These are phyloP conservation scores for Canavalia gladiata DNA, from an alignment of 306 rosid genomes.

Conservation along the genomic window DNA sequence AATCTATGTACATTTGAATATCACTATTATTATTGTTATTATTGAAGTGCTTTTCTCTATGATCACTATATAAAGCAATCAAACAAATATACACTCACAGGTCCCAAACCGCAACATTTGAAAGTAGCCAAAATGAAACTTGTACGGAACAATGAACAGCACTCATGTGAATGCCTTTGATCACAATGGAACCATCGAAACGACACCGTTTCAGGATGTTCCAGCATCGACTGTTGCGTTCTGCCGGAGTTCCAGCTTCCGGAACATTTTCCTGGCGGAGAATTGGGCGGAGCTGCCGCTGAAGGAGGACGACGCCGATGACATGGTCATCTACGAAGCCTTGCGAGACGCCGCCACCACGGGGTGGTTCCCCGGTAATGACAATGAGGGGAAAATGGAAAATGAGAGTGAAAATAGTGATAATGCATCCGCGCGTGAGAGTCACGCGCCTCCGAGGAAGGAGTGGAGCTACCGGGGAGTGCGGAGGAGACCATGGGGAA, in stretches of 20 bases:
- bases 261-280: constrained; percentile 44
- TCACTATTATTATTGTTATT: too few species aligned
- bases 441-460: background rate
- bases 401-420: background rate
- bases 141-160: constrained; percentile 30
- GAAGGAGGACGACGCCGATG: constrained; percentile 52
- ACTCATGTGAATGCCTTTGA: constrained; percentile 1
- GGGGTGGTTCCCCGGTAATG: constrained; percentile 39
- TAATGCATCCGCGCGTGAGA: background rate
- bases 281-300: constrained; percentile 50
- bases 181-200: background rate
- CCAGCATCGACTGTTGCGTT: background rate
- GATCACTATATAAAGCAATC: constrained; percentile 14
- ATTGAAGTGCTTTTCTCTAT: background rate
- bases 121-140: background rate
- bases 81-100: background rate
- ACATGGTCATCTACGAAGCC: constrained; percentile 49
- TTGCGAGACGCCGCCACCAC: constrained; percentile 48
- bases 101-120: background rate
- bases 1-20: constrained; percentile 30
- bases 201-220: background rate
- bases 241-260: constrained; percentile 14
- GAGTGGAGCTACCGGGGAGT: constrained; percentile 57
- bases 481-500: constrained; percentile 69
- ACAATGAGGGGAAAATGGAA: background rate